These are phyloP conservation scores for Chamaecrista fasciculata DNA, from an alignment of 306 rosid genomes.

Conservation along the genomic window DNA sequence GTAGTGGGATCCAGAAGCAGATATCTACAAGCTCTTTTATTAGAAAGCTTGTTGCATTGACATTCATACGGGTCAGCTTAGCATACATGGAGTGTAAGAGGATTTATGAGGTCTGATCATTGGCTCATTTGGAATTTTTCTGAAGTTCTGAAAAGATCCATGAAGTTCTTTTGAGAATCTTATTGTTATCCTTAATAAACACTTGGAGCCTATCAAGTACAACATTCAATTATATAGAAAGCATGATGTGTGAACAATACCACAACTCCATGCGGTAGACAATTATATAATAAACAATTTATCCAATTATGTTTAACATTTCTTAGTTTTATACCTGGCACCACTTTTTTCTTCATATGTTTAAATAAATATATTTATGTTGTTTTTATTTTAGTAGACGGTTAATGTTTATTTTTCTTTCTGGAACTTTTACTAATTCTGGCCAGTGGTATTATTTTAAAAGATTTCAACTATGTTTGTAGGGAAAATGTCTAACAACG, in stretches of 20 bases:
- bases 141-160: conserved; percentile 8
- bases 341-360: not conserved
- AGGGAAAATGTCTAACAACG: conserved; percentile 78
- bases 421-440: not conserved
- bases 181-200: not conserved
- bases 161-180: not conserved
- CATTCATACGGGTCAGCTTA: conserved; percentile 72
- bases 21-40: conserved; percentile 58
- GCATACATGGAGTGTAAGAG: conserved; percentile 85
- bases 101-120: conserved; percentile 75
- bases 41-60: conserved; percentile 74
- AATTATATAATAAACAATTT: not conserved
- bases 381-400: not conserved
- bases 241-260: not conserved
- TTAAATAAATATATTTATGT: not conserved
- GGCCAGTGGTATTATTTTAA: conserved; percentile 20
- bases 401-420: not conserved
- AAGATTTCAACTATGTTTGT: conserved; percentile 28
- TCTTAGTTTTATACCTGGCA: not conserved
- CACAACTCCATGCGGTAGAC: not conserved
- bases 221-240: not conserved
- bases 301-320: not conserved
- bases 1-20: conserved; percentile 89
- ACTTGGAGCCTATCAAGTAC: not conserved
- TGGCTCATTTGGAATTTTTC: conserved; percentile 19